Evolutionary conservation across 495 filamentous ascomycete species (phyloP).

Genomic region (Lophiotrema nucula): DNA sequence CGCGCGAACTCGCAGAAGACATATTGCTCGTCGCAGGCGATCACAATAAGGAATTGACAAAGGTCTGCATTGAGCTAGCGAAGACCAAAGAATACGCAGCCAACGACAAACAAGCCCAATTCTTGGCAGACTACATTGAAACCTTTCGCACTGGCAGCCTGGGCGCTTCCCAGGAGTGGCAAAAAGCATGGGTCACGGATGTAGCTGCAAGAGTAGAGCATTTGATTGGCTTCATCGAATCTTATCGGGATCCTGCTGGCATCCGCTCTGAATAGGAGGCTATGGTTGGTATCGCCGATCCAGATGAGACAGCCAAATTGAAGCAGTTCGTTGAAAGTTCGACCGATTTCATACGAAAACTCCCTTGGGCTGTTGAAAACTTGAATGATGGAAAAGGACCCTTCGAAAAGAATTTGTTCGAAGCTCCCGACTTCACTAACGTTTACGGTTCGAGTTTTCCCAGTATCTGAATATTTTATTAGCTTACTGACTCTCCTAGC

Average conservation of each 20-base stretch:
- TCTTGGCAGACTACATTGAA: neutral
- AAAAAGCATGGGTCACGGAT: neutral
- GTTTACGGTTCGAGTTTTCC: neutral
- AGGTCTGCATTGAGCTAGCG: neutral
- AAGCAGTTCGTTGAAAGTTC: neutral
- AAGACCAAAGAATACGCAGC: neutral
- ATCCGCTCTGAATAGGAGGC: neutral
- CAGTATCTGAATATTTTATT: too few relatives aligned
- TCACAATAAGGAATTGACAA: neutral
- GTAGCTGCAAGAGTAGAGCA: neutral
- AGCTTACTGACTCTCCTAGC: too few relatives aligned
- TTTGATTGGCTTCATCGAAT: neutral
- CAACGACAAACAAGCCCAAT: neutral
- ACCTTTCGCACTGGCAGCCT: neutral
- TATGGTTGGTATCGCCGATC: neutral
- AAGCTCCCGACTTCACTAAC: neutral
- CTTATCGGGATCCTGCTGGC: neutral
- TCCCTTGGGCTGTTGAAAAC: neutral
- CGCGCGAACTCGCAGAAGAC: neutral
- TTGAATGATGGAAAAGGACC: neutral
- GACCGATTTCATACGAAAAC: neutral
- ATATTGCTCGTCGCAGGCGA: neutral
- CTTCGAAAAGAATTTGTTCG: neutral
- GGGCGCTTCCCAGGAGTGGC: neutral
- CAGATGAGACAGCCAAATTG: neutral